Evolutionary conservation across 257 asterid species (phyloP).

Genomic region (Nicotiana attenuata): DNA sequence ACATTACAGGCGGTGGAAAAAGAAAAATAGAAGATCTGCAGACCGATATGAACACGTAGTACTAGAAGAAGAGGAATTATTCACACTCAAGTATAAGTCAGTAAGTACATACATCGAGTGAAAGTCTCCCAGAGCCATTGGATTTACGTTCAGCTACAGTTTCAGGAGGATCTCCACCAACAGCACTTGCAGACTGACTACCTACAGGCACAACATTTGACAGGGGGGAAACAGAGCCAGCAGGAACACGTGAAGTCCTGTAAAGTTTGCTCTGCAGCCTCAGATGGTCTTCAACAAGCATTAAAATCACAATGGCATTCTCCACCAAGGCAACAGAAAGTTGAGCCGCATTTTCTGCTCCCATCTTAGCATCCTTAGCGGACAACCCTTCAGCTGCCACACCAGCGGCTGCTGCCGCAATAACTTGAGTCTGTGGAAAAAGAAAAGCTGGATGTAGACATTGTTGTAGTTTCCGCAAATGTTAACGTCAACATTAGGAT

Average conservation of each 20-base stretch:
- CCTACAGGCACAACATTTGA: slow-evolving; percentile 48
- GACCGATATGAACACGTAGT: not conserved
- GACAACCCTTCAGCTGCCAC: slow-evolving; percentile 95
- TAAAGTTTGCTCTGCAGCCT: slow-evolving; percentile 90
- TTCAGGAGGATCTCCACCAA: slow-evolving; percentile 47
- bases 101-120: slow-evolving; percentile 63
- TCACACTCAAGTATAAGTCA: not conserved
- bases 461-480: slow-evolving; percentile 20
- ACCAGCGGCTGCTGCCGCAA: slow-evolving; percentile 99
- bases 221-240: slow-evolving; percentile 61
- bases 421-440: slow-evolving; percentile 84
- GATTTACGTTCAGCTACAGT: slow-evolving; percentile 47
- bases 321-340: slow-evolving; percentile 97
- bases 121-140: slow-evolving; percentile 61
- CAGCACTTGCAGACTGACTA: slow-evolving; percentile 41
- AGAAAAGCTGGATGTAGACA: slow-evolving; percentile 39
- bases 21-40: slow-evolving; percentile 6
- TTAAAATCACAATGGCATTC: slow-evolving; percentile 93
- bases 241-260: slow-evolving; percentile 59
- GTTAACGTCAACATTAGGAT: not conserved
- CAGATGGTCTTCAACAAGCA: slow-evolving; percentile 98
- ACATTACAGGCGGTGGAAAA: not conserved
- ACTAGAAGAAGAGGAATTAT: not conserved
- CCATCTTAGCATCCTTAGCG: slow-evolving; percentile 83
- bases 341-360: slow-evolving; percentile 97